These are phyloP conservation scores for Neofusicoccum umdonicola DNA, from an alignment of 2,329 filamentous ascomycete genomes.

Conservation along the genomic window DNA sequence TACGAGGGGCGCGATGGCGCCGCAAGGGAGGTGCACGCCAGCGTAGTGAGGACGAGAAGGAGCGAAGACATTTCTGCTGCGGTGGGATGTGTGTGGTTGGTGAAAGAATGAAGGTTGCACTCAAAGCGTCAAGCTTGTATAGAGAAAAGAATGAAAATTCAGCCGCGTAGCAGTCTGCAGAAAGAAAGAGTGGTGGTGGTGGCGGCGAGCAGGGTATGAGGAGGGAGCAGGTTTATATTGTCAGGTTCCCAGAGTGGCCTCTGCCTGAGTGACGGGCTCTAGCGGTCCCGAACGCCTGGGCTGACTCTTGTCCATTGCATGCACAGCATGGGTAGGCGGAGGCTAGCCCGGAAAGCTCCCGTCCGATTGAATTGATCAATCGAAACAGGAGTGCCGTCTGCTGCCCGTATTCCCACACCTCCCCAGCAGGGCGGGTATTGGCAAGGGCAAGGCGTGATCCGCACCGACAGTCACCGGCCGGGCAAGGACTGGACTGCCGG, in stretches of 20 bases:
- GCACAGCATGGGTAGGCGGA: neutral
- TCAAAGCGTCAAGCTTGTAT: slow-evolving; percentile 9
- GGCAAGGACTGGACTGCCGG: neutral
- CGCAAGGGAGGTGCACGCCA: slow-evolving; percentile 1
- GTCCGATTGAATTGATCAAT: neutral
- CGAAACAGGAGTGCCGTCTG: neutral
- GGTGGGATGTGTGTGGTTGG: neutral
- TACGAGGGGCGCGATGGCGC: neutral
- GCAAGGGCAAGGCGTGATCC: neutral
- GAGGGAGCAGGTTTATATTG: neutral
- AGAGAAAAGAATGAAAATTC: neutral
- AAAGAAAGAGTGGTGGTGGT: neutral
- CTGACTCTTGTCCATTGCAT: neutral
- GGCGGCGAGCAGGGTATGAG: neutral
- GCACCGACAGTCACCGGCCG: neutral
- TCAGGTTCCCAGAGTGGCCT: neutral
- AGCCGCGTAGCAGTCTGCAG: neutral
- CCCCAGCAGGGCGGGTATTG: neutral
- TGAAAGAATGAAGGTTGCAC: neutral
- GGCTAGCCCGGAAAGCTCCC: neutral
- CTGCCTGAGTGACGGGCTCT: neutral
- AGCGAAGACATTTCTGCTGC: neutral
- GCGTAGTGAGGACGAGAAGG: slow-evolving; percentile 5
- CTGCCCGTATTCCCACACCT: neutral
- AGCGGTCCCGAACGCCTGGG: neutral